Evolutionary conservation across 768 basidiomycete genomes (phyloP).

Genomic region (Calocybe cyanea): DNA sequence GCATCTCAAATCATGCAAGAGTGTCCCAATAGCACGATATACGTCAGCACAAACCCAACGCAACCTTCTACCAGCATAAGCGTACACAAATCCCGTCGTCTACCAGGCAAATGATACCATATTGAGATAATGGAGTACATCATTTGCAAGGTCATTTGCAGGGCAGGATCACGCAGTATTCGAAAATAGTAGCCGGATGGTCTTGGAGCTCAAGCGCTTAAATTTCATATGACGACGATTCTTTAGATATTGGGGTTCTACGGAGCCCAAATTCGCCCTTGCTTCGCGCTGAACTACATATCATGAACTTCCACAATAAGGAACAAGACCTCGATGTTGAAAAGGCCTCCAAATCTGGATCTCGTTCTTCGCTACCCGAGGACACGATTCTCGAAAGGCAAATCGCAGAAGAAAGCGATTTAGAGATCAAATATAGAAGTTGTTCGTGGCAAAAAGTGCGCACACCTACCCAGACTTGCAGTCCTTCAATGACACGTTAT

Average conservation of each 20-base stretch:
- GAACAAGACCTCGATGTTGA: slow-evolving; percentile 3
- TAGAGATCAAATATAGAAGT: slow-evolving; percentile 24
- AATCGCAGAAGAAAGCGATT: slow-evolving; percentile 6
- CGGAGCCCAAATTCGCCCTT: neutral
- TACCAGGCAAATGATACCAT: no score
- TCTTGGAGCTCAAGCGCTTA: no score
- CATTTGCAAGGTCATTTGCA: no score
- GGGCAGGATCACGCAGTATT: no score
- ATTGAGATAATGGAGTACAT: no score
- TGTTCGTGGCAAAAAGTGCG: slow-evolving; percentile 48
- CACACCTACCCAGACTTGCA: neutral
- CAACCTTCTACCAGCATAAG: no score
- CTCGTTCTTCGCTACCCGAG: neutral
- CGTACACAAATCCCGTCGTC: no score
- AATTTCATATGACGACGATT: no score
- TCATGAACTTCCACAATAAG: neutral
- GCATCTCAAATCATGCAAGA: no score
- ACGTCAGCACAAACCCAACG: no score
- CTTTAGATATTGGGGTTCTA: neutral
- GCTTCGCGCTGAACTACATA: neutral
- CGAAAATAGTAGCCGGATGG: no score
- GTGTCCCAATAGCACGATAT: no score
- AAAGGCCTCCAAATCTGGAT: neutral
- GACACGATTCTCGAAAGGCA: slow-evolving; percentile 7
- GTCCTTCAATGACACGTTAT: neutral